Conservation (phyloP, 257 asterid genomes). For the Eucommia ulmoides region DNA sequence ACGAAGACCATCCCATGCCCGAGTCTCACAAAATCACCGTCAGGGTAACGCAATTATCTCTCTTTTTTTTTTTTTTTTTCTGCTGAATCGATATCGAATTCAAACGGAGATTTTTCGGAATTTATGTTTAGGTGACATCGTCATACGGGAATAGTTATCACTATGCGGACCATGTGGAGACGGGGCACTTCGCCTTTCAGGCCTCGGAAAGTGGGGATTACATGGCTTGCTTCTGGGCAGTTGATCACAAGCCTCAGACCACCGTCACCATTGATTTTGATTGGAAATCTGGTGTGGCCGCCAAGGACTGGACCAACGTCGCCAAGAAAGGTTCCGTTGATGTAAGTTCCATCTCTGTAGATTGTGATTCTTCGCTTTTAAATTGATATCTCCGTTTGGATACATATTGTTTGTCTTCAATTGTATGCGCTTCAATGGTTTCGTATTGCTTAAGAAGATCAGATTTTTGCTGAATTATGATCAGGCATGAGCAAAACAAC, state of each 20-base stretch:
- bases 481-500: not conserved
- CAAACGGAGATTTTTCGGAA: too few relatives aligned
- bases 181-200: constrained; percentile 82
- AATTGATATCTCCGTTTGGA: not conserved
- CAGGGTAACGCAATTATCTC: too few relatives aligned
- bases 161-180: constrained; percentile 44
- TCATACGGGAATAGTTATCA: not conserved
- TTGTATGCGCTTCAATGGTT: not conserved
- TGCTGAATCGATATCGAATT: too few relatives aligned
- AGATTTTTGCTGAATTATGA: not conserved
- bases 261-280: constrained; percentile 57
- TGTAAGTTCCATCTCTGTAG: not conserved
- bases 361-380: not conserved
- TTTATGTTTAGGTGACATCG: not conserved
- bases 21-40: too few relatives aligned
- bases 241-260: constrained; percentile 55
- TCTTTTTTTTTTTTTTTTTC: too few relatives aligned
- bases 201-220: constrained; percentile 76
- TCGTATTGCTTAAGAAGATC: not conserved
- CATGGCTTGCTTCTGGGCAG: constrained; percentile 77
- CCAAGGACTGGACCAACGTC: not conserved
- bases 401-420: too few relatives aligned
- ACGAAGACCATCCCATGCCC: too few relatives aligned
- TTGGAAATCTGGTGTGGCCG: not conserved
- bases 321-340: not conserved